Conservation (phyloP, 306 rosid genomes). For the Gillenia trifoliata region DNA sequence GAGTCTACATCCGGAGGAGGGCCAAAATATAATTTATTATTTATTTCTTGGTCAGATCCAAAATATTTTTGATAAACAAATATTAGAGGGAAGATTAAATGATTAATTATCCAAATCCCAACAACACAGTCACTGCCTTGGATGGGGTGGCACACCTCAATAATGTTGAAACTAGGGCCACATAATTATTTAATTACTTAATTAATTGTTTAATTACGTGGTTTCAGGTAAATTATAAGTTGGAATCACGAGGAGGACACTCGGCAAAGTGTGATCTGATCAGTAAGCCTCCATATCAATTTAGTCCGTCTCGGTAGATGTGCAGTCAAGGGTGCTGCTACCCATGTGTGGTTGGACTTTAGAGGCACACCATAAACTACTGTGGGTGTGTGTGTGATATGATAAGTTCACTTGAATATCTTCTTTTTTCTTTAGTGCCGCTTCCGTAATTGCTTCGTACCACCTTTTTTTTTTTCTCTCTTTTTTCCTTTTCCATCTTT, state of each 20-base stretch:
- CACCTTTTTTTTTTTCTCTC: neutral
- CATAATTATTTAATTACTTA: neutral
- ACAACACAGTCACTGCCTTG: neutral
- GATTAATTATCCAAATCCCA: neutral
- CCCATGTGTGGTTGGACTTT: neutral
- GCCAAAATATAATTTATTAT: neutral
- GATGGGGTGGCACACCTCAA: neutral
- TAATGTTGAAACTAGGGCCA: neutral
- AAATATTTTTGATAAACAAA: neutral
- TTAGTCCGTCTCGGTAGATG: neutral
- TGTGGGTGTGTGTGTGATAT: neutral
- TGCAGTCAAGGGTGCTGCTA: neutral
- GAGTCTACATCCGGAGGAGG: conserved; percentile 3
- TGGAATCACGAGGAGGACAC: neutral
- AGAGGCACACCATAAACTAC: neutral
- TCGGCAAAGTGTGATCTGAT: neutral
- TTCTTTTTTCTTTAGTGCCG: neutral
- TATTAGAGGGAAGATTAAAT: neutral
- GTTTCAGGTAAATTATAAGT: neutral
- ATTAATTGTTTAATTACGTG: neutral
- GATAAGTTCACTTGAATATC: neutral
- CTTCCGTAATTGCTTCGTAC: neutral
- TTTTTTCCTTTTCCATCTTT: neutral
- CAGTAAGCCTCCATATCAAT: rapidly evolving
- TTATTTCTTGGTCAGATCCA: neutral